A percentile compares a stretch with the other conserved stretches of the same genome.
These are phyloP conservation scores for Viola odorata DNA, from an alignment of 345 rosid genomes.

Conservation along the genomic window DNA sequence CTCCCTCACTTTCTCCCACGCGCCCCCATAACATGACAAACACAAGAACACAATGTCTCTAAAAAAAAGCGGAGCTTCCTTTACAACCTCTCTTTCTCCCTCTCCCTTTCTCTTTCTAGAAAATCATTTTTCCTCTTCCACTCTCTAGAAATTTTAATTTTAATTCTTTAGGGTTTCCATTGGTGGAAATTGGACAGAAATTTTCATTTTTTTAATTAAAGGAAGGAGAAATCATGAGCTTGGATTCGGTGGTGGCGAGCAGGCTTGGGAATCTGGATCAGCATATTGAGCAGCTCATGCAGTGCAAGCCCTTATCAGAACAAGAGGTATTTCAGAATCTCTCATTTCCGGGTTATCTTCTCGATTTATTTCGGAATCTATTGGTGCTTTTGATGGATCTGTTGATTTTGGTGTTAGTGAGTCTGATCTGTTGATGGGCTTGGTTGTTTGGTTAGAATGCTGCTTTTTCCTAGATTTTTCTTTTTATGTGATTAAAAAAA, in stretches of 20 bases:
- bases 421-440: conserved; percentile 23
- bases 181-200: not conserved
- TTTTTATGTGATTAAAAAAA: not conserved
- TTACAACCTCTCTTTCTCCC: not conserved
- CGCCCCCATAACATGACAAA: no score
- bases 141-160: not conserved
- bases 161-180: conserved; percentile 16
- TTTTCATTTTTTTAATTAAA: not conserved
- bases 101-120: conserved; percentile 2
- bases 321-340: conserved; percentile 31
- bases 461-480: not conserved
- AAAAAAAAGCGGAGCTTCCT: no score
- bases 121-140: not conserved
- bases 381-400: not conserved
- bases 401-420: conserved; percentile 2
- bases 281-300: conserved; percentile 53
- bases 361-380: not conserved
- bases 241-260: conserved; percentile 39
- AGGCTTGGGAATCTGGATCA: conserved; percentile 48
- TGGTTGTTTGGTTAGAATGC: not conserved
- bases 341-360: not conserved
- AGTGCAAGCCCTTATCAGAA: conserved; percentile 60
- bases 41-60: no score
- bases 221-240: conserved; percentile 25
- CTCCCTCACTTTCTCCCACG: no score